A percentile compares a stretch with the other conserved stretches of the same genome.
Evolutionary conservation across 148 eudicot genomes (phyloP).

Genomic region (Talinum fruticosum): DNA sequence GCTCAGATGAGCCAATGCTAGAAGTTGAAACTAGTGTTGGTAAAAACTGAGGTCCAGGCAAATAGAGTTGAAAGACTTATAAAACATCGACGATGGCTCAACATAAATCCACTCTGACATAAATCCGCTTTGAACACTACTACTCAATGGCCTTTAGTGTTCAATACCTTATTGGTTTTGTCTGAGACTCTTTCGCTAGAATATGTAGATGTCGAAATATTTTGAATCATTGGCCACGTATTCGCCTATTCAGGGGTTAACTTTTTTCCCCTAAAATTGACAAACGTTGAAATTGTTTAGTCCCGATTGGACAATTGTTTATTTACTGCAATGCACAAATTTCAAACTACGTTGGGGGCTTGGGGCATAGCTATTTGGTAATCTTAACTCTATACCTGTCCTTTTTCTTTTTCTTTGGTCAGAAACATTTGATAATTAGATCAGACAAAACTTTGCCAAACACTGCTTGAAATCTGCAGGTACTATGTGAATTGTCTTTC

Average conservation of each 20-base stretch:
- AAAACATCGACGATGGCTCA: not conserved
- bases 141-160: not conserved
- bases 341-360: too few species aligned
- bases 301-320: not conserved
- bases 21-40: not conserved
- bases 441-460: not conserved
- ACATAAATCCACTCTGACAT: not conserved
- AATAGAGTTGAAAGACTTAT: not conserved
- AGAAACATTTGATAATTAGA: not conserved
- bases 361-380: not conserved
- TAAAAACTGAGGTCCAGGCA: not conserved
- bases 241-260: not conserved
- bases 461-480: not conserved
- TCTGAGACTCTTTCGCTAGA: not conserved
- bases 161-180: not conserved
- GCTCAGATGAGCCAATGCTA: not conserved
- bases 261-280: not conserved
- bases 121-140: not conserved
- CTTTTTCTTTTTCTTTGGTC: not conserved
- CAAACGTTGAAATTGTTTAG: not conserved
- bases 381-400: not conserved
- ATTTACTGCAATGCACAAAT: not conserved
- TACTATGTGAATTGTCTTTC: constrained; percentile 1
- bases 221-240: not conserved
- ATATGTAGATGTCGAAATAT: not conserved